Conservation (phyloP, 768 basidiomycete genomes). For the Arthromyces matolae region DNA sequence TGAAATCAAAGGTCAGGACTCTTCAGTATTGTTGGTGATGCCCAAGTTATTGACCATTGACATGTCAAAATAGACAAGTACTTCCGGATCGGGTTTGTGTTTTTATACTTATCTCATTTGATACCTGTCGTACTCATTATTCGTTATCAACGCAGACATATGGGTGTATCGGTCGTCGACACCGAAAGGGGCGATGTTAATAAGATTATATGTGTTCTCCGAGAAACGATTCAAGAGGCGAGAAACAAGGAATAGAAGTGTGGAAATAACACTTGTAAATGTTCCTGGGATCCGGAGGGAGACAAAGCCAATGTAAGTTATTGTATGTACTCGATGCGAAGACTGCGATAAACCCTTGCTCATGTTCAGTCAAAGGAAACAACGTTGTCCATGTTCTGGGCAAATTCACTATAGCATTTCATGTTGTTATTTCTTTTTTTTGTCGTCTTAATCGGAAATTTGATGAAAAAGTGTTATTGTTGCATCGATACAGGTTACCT, state of each 20-base stretch:
- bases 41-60: not conserved
- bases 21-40: not conserved
- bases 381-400: no score
- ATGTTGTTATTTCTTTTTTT: no score
- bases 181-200: constrained; percentile 69
- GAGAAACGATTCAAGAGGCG: constrained; percentile 48
- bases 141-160: constrained; percentile 64
- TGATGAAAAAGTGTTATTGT: no score
- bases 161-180: constrained; percentile 85
- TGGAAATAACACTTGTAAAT: not conserved
- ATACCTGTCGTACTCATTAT: not conserved
- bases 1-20: constrained; percentile 66
- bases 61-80: constrained; percentile 57
- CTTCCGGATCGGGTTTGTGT: constrained; percentile 81
- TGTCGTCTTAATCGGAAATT: no score
- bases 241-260: constrained; percentile 24
- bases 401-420: no score
- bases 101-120: constrained; percentile 1
- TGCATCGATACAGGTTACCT: no score
- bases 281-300: no score
- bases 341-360: no score
- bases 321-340: no score
- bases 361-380: no score
- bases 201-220: constrained; percentile 61
- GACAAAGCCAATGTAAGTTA: no score